These are phyloP conservation scores for Alternaria panax DNA, from an alignment of 2,329 filamentous ascomycete species.

Conservation along the genomic window DNA sequence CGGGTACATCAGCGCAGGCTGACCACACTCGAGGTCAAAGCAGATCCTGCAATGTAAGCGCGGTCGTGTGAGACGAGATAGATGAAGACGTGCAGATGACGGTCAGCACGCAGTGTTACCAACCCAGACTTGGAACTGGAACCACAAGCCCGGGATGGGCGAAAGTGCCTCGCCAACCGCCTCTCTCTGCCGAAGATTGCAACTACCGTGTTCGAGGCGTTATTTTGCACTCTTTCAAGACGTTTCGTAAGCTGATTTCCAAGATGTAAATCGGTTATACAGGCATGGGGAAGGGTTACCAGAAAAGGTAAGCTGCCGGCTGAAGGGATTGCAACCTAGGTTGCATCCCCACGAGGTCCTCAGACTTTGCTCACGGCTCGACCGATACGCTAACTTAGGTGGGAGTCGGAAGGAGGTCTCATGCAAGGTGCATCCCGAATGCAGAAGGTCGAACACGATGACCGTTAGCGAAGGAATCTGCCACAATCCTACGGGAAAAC, in stretches of 20 bases:
- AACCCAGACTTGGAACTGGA: conserved; percentile 25
- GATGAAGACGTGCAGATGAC: conserved; percentile 37
- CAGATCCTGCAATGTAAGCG: conserved; percentile 25
- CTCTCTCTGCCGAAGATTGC: not conserved
- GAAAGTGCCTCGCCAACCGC: conserved; percentile 11
- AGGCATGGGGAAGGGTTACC: conserved; percentile 5
- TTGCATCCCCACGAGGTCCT: not conserved
- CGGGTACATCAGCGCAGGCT: conserved; percentile 29
- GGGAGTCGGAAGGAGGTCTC: not conserved
- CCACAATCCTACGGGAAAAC: conserved; percentile 24
- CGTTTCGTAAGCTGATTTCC: conserved; percentile 9
- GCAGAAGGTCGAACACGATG: conserved; percentile 24
- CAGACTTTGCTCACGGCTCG: conserved; percentile 8
- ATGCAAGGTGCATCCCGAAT: conserved; percentile 16
- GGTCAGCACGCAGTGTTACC: conserved; percentile 41
- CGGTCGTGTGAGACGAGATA: conserved; percentile 21
- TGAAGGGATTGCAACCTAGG: not conserved
- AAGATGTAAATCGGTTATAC: not conserved
- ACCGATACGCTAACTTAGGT: conserved; percentile 8
- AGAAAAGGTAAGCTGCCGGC: not conserved
- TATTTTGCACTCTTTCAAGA: conserved; percentile 15
- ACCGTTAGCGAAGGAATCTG: conserved; percentile 14
- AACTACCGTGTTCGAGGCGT: not conserved
- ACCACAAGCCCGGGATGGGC: conserved; percentile 15
- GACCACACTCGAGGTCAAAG: conserved; percentile 30